Conservation (phyloP, 371 early-diverging fungal genomes). For the Saksenaea oblongispora region DNA sequence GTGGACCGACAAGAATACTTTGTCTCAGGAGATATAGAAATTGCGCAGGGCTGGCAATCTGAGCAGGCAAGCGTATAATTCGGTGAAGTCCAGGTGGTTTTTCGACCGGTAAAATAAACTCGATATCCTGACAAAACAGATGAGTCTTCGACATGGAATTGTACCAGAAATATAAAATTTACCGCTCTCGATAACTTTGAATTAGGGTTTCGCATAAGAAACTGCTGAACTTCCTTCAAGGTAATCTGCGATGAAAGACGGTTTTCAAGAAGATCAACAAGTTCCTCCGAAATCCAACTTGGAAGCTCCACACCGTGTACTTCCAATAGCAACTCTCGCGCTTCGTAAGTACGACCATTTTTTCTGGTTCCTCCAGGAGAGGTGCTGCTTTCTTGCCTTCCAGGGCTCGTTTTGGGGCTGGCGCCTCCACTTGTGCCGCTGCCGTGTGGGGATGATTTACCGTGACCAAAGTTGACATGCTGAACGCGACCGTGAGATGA, state of each 20-base stretch:
- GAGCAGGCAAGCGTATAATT: constrained; percentile 50
- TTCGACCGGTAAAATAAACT: constrained; percentile 68
- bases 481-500: constrained; percentile 21
- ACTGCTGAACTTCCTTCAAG: constrained; percentile 67
- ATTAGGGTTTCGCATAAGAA: constrained; percentile 70
- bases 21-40: constrained; percentile 71
- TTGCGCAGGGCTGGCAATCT: constrained; percentile 57
- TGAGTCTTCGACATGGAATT: not conserved
- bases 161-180: constrained; percentile 11
- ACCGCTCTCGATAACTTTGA: constrained; percentile 67
- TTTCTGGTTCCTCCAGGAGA: constrained; percentile 1
- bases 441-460: constrained; percentile 32
- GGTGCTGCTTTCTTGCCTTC: constrained; percentile 4
- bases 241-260: constrained; percentile 65
- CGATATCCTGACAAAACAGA: constrained; percentile 52
- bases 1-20: constrained; percentile 54
- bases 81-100: constrained; percentile 37
- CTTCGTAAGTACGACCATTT: constrained; percentile 24
- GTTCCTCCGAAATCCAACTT: constrained; percentile 63
- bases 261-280: constrained; percentile 67
- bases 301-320: constrained; percentile 79
- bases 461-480: constrained; percentile 15
- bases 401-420: constrained; percentile 15
- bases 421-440: not conserved
- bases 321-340: constrained; percentile 66